Base-by-base conservation (phyloP, 2,329 filamentous ascomycete genomes). In the Ophiostoma piceae region DNA sequence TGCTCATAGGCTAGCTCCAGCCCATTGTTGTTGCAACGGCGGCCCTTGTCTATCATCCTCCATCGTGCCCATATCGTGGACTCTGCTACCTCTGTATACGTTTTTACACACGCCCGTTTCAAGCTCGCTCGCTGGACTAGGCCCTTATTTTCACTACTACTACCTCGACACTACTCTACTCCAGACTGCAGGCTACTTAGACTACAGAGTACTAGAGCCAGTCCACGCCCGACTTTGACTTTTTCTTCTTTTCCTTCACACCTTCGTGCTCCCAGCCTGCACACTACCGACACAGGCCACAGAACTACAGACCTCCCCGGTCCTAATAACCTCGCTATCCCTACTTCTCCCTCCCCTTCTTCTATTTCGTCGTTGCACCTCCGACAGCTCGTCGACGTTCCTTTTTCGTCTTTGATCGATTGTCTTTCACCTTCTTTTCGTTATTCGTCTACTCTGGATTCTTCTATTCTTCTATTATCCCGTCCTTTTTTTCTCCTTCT, bases 31-130 rank as follows among this genome's bases (percentile, higher is more conserved):
- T 22, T 19, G 37, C 60, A 29, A 47, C 43, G 60, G 60, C 60
- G 60, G 29, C 51, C 60, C 32, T 19, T 35, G 29, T 35, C 29
- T 64, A 35, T 51, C 35, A 43, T 51, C 16, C 26, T 69, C 68
- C 29, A 14, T 47, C 60, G 14, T 22, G 11, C 43, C 54, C 32
- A 32, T 47, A 37, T 51, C 16, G 37, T 19, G 22, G 14, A 35
- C 2, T 64, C 41, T 29, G 6, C 29, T 66, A 35, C 35, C 35
- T 35, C 35, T 35, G 35, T 35, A 47, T 35, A 41, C 66, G 37
- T 69, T 69, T 69, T 69, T 69, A 66, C 41, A 69, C 64, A 47
- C 68, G 60, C 39, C 57, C n/a, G 29, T 65, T 64, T 12, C 51
- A 57, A 57, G 60, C 60, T 35, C 29, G 62, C 35, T 39, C 62